These are phyloP conservation scores for Pseudocercospora musae DNA, from an alignment of 2,329 filamentous ascomycete species.

Conservation along the genomic window DNA sequence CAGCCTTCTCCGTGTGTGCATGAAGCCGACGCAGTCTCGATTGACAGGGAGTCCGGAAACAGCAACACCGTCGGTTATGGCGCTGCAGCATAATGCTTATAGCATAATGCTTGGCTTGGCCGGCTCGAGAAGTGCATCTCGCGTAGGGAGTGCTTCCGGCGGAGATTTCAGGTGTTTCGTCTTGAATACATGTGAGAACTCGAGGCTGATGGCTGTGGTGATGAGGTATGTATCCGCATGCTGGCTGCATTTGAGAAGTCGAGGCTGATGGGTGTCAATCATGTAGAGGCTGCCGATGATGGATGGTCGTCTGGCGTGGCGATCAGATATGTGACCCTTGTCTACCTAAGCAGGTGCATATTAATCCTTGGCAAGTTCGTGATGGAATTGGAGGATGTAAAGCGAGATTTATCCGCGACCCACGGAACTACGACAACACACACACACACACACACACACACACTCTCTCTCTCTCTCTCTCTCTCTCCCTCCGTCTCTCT, in stretches of 20 bases:
- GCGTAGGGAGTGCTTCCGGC: background rate
- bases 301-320: too few species aligned
- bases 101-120: background rate
- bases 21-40: background rate
- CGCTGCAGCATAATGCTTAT: background rate
- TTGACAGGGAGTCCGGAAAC: background rate
- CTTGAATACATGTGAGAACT: background rate
- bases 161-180: background rate
- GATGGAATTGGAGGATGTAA: slow-evolving; percentile 2
- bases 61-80: background rate
- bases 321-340: background rate
- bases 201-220: background rate
- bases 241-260: background rate
- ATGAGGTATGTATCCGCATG: background rate
- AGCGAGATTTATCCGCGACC: too few species aligned
- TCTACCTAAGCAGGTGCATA: background rate
- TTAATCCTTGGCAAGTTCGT: background rate
- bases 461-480: too few species aligned
- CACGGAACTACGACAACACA: too few species aligned
- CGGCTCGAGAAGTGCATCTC: background rate
- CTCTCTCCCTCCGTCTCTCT: too few species aligned
- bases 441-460: too few species aligned
- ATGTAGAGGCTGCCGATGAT: too few species aligned
- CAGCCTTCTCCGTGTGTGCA: background rate
- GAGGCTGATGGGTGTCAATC: too few species aligned